phyloP scores from a whole-genome alignment of 2,329 filamentous ascomycete genomes.

The Aspergillus cejpii region DNA sequence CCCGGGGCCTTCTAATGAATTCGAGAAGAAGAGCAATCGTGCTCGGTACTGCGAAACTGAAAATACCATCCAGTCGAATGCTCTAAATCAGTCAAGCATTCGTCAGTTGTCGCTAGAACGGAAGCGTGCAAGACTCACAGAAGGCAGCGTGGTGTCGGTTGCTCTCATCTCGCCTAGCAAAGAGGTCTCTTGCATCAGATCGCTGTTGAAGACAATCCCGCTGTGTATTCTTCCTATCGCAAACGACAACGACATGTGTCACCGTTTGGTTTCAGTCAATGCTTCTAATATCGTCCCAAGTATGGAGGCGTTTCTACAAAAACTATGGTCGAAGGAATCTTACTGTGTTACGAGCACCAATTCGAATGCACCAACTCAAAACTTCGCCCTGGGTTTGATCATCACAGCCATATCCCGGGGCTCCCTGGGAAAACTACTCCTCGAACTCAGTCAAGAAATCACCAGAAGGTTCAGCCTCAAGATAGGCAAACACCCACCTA shows the following conservation, averaged over 20 bases:
- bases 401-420: constrained; percentile 20
- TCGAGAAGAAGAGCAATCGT: background rate
- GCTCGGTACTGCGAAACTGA: background rate
- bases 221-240: constrained; percentile 17
- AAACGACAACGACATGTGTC: background rate
- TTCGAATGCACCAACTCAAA: background rate
- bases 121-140: background rate
- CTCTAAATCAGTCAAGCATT: background rate
- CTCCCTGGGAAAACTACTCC: constrained; percentile 21
- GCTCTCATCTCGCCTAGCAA: background rate
- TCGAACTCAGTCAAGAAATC: constrained; percentile 17
- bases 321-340: background rate
- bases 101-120: background rate
- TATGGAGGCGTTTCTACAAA: background rate
- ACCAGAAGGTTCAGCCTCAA: constrained; percentile 6
- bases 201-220: constrained; percentile 24
- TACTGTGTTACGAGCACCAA: background rate
- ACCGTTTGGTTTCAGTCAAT: background rate
- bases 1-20: background rate
- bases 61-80: background rate
- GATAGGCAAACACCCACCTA: constrained; percentile 1
- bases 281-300: background rate
- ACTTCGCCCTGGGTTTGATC: constrained; percentile 22
- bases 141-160: background rate
- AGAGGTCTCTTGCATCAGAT: constrained; percentile 1